Evolutionary conservation across 2,329 filamentous ascomycete species (phyloP).

Genomic region (Fusarium tricinctum): DNA sequence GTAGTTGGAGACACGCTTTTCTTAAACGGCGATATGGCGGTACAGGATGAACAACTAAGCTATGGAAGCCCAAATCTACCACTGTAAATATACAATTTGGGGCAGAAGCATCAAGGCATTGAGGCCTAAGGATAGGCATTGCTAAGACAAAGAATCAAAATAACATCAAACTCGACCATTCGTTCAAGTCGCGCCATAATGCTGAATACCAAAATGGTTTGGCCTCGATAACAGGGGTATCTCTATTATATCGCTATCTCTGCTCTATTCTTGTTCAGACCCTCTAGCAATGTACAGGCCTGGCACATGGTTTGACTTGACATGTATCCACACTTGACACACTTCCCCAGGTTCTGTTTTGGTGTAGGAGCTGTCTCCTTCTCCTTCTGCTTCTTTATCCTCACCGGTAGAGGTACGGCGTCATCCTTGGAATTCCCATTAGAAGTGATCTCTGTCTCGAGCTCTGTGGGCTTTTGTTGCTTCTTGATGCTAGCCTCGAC

Average conservation of each 20-base stretch:
- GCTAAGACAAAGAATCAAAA: conserved; percentile 38
- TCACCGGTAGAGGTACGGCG: conserved; percentile 55
- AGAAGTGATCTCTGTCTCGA: conserved; percentile 54
- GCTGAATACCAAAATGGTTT: not conserved
- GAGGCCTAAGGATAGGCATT: conserved; percentile 11
- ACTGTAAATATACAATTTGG: conserved; percentile 44
- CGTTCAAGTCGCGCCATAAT: not conserved
- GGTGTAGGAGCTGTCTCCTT: conserved; percentile 53
- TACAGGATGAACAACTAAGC: conserved; percentile 23
- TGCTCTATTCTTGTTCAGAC: conserved; percentile 83
- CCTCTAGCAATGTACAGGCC: conserved; percentile 90
- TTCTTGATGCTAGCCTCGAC: conserved; percentile 72
- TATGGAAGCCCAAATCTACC: conserved; percentile 25
- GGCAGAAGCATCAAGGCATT: conserved; percentile 14
- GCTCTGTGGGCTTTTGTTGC: conserved; percentile 35
- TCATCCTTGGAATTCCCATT: conserved; percentile 46
- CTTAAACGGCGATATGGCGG: conserved; percentile 52
- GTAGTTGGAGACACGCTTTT: conserved; percentile 68
- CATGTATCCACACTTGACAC: conserved; percentile 91
- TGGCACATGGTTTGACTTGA: conserved; percentile 96
- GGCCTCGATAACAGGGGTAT: conserved; percentile 19
- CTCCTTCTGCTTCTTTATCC: conserved; percentile 48
- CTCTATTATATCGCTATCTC: conserved; percentile 66
- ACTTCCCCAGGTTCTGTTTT: conserved; percentile 85
- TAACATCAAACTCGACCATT: conserved; percentile 12